Base-by-base conservation (phyloP, 148 eudicot genomes). In the Suaeda aralocaspica region DNA sequence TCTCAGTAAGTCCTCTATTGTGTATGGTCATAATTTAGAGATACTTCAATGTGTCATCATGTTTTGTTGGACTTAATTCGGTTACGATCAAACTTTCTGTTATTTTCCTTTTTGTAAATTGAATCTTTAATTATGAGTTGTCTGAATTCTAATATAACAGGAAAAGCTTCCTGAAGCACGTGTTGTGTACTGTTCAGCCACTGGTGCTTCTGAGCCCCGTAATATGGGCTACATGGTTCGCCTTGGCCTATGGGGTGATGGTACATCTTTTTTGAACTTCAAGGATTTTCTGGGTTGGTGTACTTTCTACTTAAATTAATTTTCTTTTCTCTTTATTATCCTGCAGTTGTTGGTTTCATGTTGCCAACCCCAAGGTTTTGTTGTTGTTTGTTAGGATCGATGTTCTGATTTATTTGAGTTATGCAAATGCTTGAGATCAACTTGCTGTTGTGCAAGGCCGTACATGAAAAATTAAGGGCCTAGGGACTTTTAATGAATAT, bases 191-290 rank as follows among this genome's bases (percentile, higher is more conserved):
- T 95, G 97, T 75, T 95, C 99, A 56, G 99, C 99, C 64, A 95
- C 99, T 74, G 99, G 99, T 74, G 99, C 99, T 67, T 86, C 99
- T 52, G 99, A 95, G 80, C 99, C 99, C 28, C 92, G 97, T 9
- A 95, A 95, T 78, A 75, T 95, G 94, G 99, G 96, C 46, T 95
- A 95, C 76, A 95, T 95, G 99, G 92, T 89, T 77, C 96, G 99
- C 46, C 97, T 95, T 78, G 99, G 97, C 80, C 93, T 95, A 66
- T 95, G 99, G 99, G 99, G 99, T 70, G 77, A 79, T 61, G 96
- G 97, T 72, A 91, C 99, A 74, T 87, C 89, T 72, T 95, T 95
- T 75, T 59, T 69, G 42, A 81, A 81, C 74, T 89, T 95, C 71
- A 86, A 85, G 61, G 96, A 89, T 52, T 95, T 95, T 75, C 76